phyloP scores from a whole-genome alignment of 352 stramenopile genomes.

The Pythium aristosporum region DNA sequence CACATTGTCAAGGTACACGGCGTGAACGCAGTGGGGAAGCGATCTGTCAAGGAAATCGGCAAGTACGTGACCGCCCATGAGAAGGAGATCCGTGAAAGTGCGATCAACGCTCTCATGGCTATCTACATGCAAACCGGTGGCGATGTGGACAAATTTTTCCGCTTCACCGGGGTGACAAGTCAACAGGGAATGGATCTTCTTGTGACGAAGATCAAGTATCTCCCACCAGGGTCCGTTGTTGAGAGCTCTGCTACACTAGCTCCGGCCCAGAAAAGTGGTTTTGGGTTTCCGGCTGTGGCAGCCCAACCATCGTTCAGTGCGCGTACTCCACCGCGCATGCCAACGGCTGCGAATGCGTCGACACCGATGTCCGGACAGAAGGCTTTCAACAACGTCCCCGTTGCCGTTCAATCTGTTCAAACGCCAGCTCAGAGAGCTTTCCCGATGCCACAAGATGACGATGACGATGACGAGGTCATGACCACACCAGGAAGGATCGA shows the following conservation, averaged over 20 bases:
- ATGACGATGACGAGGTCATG: slow-evolving; percentile 67
- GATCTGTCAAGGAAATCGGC: slow-evolving; percentile 73
- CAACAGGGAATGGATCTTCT: slow-evolving; percentile 85
- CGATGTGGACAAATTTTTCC: slow-evolving; percentile 79
- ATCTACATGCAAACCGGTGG: slow-evolving; percentile 70
- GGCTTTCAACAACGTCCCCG: slow-evolving; percentile 27
- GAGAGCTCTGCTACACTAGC: slow-evolving; percentile 15
- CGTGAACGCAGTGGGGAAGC: slow-evolving; percentile 65
- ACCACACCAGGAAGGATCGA: slow-evolving; percentile 32
- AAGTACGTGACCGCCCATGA: slow-evolving; percentile 80
- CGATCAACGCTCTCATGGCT: slow-evolving; percentile 63
- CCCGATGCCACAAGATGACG: slow-evolving; percentile 19
- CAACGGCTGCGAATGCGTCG: slow-evolving; percentile 9
- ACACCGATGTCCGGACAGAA: slow-evolving; percentile 36
- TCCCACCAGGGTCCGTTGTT: slow-evolving; percentile 44
- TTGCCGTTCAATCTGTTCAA: slow-evolving; percentile 8
- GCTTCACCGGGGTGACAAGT: slow-evolving; percentile 62
- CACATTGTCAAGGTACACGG: slow-evolving; percentile 67
- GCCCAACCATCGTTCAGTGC: slow-evolving; percentile 11
- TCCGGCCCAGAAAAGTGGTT: slow-evolving; percentile 16
- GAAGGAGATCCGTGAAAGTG: slow-evolving; percentile 82
- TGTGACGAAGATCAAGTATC: slow-evolving; percentile 70
- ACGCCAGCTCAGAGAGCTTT: background rate
- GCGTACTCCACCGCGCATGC: slow-evolving; percentile 27
- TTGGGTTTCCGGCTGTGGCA: slow-evolving; percentile 25